Percentiles rank a stretch among this genome's conserved stretches.
Conservation (phyloP, 345 rosid species). For the Ricinus communis region DNA sequence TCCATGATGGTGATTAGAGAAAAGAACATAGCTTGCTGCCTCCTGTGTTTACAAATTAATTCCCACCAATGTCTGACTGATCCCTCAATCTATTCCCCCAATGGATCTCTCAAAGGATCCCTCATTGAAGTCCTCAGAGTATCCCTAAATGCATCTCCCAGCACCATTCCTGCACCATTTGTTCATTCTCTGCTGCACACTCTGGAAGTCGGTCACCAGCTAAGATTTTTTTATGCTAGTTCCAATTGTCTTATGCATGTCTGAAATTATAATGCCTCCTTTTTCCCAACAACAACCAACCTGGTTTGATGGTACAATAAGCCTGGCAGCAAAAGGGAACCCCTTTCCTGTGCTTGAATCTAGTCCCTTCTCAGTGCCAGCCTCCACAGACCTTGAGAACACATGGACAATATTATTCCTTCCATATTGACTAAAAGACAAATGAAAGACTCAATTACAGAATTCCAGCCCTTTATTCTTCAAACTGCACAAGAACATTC, state of each 20-base stretch:
- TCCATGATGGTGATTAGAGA: too few species aligned
- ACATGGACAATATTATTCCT: constrained; percentile 72
- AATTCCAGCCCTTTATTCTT: too few species aligned
- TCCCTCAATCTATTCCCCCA: constrained; percentile 10
- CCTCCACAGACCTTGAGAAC: constrained; percentile 61
- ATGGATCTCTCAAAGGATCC: constrained; percentile 10
- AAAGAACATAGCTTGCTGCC: too few species aligned
- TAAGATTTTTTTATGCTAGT: constrained; percentile 52
- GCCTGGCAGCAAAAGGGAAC: constrained; percentile 59
- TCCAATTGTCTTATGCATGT: constrained; percentile 71
- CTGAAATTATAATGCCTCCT: constrained; percentile 75
- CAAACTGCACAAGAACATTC: too few species aligned
- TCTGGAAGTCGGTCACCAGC: constrained; percentile 57
- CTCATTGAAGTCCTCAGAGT: neutral
- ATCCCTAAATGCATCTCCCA: constrained; percentile 14
- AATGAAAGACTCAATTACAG: too few species aligned
- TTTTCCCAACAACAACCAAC: constrained; percentile 87
- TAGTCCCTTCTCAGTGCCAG: constrained; percentile 50
- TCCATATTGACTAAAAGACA: too few species aligned
- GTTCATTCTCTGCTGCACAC: constrained; percentile 64
- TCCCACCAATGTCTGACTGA: too few species aligned
- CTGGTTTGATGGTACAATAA: constrained; percentile 66
- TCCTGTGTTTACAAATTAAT: too few species aligned
- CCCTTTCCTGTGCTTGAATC: constrained; percentile 48
- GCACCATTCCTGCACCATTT: constrained; percentile 70